A percentile compares a stretch with the other conserved stretches of the same genome.
Evolutionary conservation across 139 green algal genomes (phyloP).

Genomic region (Chlamydomonas sphaeroides): DNA sequence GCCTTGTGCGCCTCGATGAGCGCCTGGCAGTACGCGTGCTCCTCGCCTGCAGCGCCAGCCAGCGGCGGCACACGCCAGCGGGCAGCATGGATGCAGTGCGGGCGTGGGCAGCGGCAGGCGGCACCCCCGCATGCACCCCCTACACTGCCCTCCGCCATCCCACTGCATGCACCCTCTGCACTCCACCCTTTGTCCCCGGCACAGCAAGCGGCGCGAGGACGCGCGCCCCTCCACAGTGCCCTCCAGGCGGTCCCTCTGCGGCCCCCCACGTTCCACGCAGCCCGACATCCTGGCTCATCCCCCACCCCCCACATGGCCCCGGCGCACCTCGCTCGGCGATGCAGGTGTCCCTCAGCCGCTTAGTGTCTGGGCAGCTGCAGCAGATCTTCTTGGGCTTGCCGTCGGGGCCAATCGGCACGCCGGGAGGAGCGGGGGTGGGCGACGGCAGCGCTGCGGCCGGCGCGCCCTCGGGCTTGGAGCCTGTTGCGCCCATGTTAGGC

Average conservation of each 20-base stretch:
- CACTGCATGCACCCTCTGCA: too few relatives aligned
- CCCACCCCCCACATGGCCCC: too few relatives aligned
- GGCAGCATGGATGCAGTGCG: not conserved
- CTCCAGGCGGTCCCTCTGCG: too few relatives aligned
- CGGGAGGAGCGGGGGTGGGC: slow-evolving; percentile 5
- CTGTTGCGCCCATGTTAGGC: slow-evolving; percentile 2
- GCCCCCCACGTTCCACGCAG: too few relatives aligned
- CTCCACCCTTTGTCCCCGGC: too few relatives aligned
- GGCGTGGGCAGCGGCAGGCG: not conserved
- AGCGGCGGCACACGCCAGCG: not conserved
- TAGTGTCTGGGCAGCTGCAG: slow-evolving; percentile 94
- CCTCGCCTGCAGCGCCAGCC: slow-evolving; percentile 75
- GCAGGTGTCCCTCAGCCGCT: slow-evolving; percentile 57
- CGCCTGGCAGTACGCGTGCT: slow-evolving; percentile 71
- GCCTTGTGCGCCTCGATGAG: slow-evolving; percentile 94
- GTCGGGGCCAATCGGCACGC: slow-evolving; percentile 43
- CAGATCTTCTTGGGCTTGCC: slow-evolving; percentile 89
- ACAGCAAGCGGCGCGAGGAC: not conserved
- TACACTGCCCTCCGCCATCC: too few relatives aligned
- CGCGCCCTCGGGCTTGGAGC: not conserved
- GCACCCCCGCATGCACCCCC: not conserved
- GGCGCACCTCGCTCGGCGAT: slow-evolving; percentile 51
- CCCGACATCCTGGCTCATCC: too few relatives aligned
- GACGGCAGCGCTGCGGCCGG: slow-evolving; percentile 18
- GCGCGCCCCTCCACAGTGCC: not conserved